Evolutionary conservation across 2,329 filamentous ascomycete species (phyloP), one percentile per base, ranked within the genome.

Genomic region (Didymosphaeria variabile): DNA sequence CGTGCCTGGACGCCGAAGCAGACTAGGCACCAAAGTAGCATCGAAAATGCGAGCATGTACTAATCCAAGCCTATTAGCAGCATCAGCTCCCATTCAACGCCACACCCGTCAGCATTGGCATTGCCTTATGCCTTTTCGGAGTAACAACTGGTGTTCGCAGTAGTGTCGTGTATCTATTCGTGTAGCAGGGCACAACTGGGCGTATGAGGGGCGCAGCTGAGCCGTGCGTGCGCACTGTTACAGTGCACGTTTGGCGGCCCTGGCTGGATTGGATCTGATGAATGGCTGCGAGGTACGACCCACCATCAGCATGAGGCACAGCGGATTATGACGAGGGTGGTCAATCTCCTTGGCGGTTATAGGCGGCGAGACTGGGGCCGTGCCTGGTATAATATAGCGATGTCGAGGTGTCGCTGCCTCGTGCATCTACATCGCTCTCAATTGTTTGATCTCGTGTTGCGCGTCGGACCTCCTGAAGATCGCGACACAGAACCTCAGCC

Each of bases 71-170:
- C 1, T 9, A 36, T 3, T 8, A 7, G 12, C 38, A 26, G 1
- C 32, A 19, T 36, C 13, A 42, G 38, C 19, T 36, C 10, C 36
- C 17, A 12, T 32, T 13, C 51, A 17, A 29, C 21, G 36, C 51
- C 51, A 19, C 38, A 54, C 4, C 36, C 49, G 49, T 52, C 40
- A 52, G 49, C 49, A 26, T 40, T 26, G 49, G 49, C 49, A 21
- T 21, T 13, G 32, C 19, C 32, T 17, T 23, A 29, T 21, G 49
- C 19, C 49, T 38, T n/a, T 12, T 23, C 12, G 29, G 6, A 19
- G 32, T 13, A 29, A 40, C 32, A 52, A 52, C 19, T 36, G 49
- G 32, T 52, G 49, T 40, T 52, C 32, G 49, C 49, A 52, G 42
- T 52, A 29, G 4, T 29, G 26, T n/a, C n/a, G n/a, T 29, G 26